phyloP scores from a whole-genome alignment of 345 rosid species.

The Syzygium jambos region DNA sequence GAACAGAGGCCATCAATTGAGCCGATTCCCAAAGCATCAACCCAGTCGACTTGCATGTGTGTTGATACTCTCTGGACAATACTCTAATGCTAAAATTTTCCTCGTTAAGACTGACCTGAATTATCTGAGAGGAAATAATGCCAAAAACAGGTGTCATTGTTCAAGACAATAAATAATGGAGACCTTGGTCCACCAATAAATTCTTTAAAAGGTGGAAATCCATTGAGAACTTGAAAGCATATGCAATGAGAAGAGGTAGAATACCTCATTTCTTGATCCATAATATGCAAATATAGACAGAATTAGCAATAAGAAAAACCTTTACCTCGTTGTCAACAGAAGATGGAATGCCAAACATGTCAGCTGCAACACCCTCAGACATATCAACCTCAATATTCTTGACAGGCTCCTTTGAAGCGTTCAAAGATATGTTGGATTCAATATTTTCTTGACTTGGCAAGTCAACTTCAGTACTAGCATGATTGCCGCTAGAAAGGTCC shows the following conservation, averaged over 20 bases:
- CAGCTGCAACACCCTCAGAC: conserved; percentile 69
- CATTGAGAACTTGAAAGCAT: neutral
- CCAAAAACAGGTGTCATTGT: neutral
- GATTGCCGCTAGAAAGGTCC: conserved; percentile 1
- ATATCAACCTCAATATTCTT: conserved; percentile 49
- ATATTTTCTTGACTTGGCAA: conserved; percentile 10
- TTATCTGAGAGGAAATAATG: conserved; percentile 23
- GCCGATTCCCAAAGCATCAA: conserved; percentile 98
- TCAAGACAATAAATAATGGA: neutral
- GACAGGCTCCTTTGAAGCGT: conserved; percentile 5
- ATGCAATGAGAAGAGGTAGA: neutral
- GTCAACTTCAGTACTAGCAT: conserved; percentile 17
- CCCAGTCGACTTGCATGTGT: conserved; percentile 87
- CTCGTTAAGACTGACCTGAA: conserved; percentile 33
- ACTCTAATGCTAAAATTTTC: conserved; percentile 40
- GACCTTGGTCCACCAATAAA: neutral
- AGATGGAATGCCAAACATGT: conserved; percentile 65
- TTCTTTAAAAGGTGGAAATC: neutral
- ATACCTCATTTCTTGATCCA: neutral
- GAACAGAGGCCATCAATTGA: conserved; percentile 63
- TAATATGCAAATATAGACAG: neutral
- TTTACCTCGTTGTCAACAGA: conserved; percentile 50
- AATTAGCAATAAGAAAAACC: neutral
- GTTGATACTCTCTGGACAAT: conserved; percentile 74
- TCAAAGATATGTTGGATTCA: conserved; percentile 5